A percentile compares a stretch with the other conserved stretches of the same genome.
Evolutionary conservation across 192 early-diverging fungal genomes (phyloP).

Genomic region (Funneliformis mosseae): DNA sequence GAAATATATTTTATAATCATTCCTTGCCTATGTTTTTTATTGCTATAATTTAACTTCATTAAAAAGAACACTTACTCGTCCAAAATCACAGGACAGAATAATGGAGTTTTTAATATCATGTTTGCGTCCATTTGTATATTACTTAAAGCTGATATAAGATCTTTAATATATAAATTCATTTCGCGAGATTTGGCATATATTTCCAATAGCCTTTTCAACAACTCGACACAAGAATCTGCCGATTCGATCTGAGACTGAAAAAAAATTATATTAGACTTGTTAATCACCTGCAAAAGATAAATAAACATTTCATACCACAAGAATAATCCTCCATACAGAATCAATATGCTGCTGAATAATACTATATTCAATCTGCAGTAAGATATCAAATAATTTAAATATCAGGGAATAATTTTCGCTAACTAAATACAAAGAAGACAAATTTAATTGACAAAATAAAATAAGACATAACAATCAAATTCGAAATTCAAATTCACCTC

Average conservation of each 20-base stretch:
- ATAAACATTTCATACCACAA: background rate
- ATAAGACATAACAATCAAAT: background rate
- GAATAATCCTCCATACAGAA: background rate
- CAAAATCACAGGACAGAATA: slow-evolving; percentile 2
- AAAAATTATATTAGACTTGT: background rate
- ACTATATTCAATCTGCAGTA: slow-evolving; percentile 3
- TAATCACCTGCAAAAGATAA: background rate
- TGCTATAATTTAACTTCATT: background rate
- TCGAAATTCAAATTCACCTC: background rate
- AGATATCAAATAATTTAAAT: background rate
- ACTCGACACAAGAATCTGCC: background rate
- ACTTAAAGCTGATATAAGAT: background rate
- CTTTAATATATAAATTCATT: slow-evolving; percentile 22
- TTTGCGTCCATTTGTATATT: background rate
- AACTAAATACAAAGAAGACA: background rate
- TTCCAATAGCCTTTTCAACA: slow-evolving; percentile 6
- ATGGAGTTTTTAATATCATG: background rate
- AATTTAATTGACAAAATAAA: background rate
- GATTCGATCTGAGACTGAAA: background rate
- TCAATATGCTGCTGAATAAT: background rate
- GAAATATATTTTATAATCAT: background rate
- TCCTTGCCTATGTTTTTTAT: no score
- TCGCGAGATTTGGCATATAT: slow-evolving; percentile 17
- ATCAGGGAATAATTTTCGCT: background rate
- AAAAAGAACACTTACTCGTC: slow-evolving; percentile 9